Evolutionary conservation across 2,329 filamentous ascomycete genomes (phyloP), one percentile per base, ranked within the genome.

Genomic region (Ophiostoma piceae): DNA sequence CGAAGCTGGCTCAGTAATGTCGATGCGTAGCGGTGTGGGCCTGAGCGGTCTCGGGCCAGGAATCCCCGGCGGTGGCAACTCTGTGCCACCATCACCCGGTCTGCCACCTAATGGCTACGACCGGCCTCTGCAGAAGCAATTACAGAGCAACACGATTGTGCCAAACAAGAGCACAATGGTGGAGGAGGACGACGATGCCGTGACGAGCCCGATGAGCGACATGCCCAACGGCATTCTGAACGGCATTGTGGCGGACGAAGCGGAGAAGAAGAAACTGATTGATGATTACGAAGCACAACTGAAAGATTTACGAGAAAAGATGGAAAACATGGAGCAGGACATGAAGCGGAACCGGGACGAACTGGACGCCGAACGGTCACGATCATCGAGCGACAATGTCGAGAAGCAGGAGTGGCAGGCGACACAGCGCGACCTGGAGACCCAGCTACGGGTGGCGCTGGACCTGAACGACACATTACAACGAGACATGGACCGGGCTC

Each of bases 121-220:
- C 60, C 85, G 92, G 65, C 94, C 94, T 4, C 87, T 92, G 74
- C 90, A 92, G 19, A 97, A 96, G 77, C 93, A 93, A 51, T 93
- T 96, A 74, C 94, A 97, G 77, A 94, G 91, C 77, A 98, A 96
- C 77, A 98, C 93, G 0, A 96, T 98, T 75, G 91, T 98, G 54
- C 95, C 95, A 0, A 98, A 97, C 77, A 99, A 98, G 81, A 96
- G 94, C 76, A 97, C 92, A 0, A 94, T 98, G 89, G 88, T 98
- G 1, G 95, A 99, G 78, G 95, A 98, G 77, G 94, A 96, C 74
- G 93, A 96, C 74, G 92, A 92, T 68, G 73, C 19, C 29, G 64
- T 71, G 51, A 41, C 75, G 35, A 78, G 76, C 69, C 77, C 76
- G 3, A 35, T 57, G 22, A 22, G 70, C 35, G 66, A 68, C n/a